Evolutionary conservation across 192 early-diverging fungal species (phyloP), one percentile per base, ranked within the genome.

Genomic region (Coemansia sp.): DNA sequence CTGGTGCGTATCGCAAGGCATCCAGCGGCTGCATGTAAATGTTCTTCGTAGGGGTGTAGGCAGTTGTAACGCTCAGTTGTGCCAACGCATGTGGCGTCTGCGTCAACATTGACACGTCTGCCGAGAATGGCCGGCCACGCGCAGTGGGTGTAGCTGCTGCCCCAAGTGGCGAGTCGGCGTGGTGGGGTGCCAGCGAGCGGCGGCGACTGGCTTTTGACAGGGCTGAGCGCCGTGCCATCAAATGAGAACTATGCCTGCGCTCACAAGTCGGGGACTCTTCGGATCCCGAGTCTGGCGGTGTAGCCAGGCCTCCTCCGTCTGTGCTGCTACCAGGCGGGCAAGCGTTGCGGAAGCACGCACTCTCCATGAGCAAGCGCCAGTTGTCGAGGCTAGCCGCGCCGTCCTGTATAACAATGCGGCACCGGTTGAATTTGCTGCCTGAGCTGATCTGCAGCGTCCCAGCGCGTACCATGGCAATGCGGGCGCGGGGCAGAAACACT

Each of bases 371-470:
- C 67, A 61, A 11, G 12, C 63, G 56, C 78, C 78, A 81, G 64
- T 67, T 53, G 44, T 69, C 73, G 18, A 81, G 70, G 24, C 73
- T 75, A 10, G 62, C 58, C 1, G 63, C 10, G 3, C 63, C 70
- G 59, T 81, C 78, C 64, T 81, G 78, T 45, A 81, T 69, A 38
- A 73, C 53, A 27, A 81, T 65, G 69, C 78, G 78, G 45, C 67
- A 60, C 66, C 78, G 73, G 47, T 58, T 73, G 64, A 81, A 75
- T 35, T 56, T 59, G 44, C 67, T 61, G n/a, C 78, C 78, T 0
- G 67, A 55, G 67, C 70, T 69, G 63, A 81, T 62, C 64, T 75
- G 73, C 62, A 81, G 70, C 32, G 66, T 65, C 12, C 68, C 72
- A 15, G 61, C 45, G 4, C 70, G 58, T 38, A 50, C 67, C 18